Evolutionary conservation across 164 flowering plant species (phyloP).

Genomic region (Stephania japonica): DNA sequence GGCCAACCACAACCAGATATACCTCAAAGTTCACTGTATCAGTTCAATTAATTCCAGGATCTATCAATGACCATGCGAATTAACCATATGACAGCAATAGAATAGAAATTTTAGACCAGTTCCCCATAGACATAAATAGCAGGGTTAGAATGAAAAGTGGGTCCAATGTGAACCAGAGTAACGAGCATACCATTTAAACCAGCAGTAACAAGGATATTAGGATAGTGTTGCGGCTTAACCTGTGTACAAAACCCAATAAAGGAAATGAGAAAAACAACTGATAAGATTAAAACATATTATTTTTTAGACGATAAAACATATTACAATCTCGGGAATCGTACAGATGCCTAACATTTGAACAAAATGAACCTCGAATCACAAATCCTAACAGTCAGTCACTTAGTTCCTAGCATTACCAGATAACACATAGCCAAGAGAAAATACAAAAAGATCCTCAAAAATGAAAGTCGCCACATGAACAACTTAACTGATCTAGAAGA

Average conservation of each 20-base stretch:
- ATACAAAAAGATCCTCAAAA: neutral
- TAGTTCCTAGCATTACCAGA: neutral
- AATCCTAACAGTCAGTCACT: neutral
- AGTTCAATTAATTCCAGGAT: neutral
- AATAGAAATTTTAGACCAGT: neutral
- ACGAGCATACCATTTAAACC: constrained; percentile 70
- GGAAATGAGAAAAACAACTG: neutral
- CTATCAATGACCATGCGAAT: no score
- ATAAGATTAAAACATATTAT: neutral
- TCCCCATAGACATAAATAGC: neutral
- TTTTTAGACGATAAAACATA: neutral
- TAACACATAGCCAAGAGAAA: neutral
- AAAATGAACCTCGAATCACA: neutral
- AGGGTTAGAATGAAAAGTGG: neutral
- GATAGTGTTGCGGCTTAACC: constrained; percentile 77
- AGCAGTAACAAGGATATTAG: constrained; percentile 76
- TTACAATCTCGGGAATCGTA: neutral
- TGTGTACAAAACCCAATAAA: constrained; percentile 23
- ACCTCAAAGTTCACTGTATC: neutral
- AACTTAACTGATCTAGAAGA: neutral
- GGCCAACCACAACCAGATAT: neutral
- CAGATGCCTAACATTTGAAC: neutral
- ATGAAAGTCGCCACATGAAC: neutral
- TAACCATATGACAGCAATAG: neutral
- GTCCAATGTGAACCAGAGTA: neutral